Base-by-base conservation (phyloP, 179 eudicot species). In the Sideroxylon spinosum region DNA sequence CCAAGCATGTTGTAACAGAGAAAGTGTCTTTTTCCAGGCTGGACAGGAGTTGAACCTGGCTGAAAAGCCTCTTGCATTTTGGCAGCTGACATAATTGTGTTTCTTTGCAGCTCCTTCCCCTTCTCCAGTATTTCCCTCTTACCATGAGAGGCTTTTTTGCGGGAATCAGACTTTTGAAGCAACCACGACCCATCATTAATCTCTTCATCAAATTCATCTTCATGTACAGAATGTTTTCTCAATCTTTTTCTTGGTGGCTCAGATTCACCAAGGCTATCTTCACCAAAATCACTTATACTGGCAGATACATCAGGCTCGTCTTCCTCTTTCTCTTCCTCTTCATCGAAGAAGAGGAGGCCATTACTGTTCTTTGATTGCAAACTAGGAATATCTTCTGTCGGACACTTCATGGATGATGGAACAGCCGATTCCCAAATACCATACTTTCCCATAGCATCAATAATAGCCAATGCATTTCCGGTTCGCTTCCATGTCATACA, bases 401-500 rank as follows among this genome's bases (percentile, higher is more conserved):
- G 98, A 77, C 97, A 96, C 71, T 91, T 92, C 98, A 96, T 92
- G 12, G 96, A 87, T 37, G 91, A 82, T 56, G 99, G 97, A 78
- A 96, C 92, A 73, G 89, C 82, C 0, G 92, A 87, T 80, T 96
- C 99, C 99, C 98, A 96, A 66, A 96, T 84, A 72, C 99, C 99
- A 86, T 88, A 94, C 65, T 91, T 96, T 44, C 99, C 98, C 89
- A 81, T 91, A 77, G 88, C 85, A 91, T 96, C 97, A 85, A 96
- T 91, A 67, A 94, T 89, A 81, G 98, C 97, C 78, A 96, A 75
- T 48, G 98, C 89, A 86, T 96, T 96, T 63, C 98, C 99, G 79
- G 83, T 88, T 64, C 97, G 97, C 82, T 94, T 94, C 99, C 99
- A 96, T 60, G 97, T 88, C 97, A 94, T 89, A 83, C 84, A 89